phyloP scores from a whole-genome alignment of 768 basidiomycete species.

The Phylloporus sp. region DNA sequence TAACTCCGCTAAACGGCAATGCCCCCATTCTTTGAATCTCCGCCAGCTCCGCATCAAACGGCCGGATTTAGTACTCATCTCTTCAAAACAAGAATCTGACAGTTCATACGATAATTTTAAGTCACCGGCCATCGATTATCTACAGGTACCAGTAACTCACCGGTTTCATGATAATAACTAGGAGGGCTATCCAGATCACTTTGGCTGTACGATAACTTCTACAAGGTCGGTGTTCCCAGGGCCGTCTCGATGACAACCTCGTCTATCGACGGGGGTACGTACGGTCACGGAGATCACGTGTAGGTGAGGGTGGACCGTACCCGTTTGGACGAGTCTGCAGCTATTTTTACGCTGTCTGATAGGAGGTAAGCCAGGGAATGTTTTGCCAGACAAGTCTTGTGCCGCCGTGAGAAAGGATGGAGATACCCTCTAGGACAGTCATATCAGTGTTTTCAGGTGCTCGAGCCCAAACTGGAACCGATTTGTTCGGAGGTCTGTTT shows the following conservation, averaged over 20 bases:
- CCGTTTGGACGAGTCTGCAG: neutral
- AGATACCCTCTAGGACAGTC: neutral
- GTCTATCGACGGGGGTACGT: too few relatives aligned
- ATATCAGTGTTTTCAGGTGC: neutral
- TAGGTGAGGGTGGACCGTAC: too few relatives aligned
- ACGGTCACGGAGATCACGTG: neutral
- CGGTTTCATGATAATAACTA: too few relatives aligned
- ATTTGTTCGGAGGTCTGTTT: neutral
- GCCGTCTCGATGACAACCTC: slow-evolving; percentile 9
- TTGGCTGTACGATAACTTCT: too few relatives aligned
- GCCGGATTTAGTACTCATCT: neutral
- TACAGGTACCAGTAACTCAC: too few relatives aligned
- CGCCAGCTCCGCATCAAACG: too few relatives aligned
- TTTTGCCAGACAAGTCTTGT: slow-evolving; percentile 16
- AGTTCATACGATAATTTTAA: too few relatives aligned
- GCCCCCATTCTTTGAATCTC: too few relatives aligned
- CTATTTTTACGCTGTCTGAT: neutral
- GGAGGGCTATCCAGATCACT: too few relatives aligned
- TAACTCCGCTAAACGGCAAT: neutral
- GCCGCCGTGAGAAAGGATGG: neutral
- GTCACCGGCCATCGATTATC: too few relatives aligned
- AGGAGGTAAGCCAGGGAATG: slow-evolving; percentile 11
- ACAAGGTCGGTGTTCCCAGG: neutral
- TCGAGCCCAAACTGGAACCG: neutral
- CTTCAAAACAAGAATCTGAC: too few relatives aligned